Evolutionary conservation across 1,284 basidiomycete genomes (phyloP).

Genomic region (Ustilago loliicola): DNA sequence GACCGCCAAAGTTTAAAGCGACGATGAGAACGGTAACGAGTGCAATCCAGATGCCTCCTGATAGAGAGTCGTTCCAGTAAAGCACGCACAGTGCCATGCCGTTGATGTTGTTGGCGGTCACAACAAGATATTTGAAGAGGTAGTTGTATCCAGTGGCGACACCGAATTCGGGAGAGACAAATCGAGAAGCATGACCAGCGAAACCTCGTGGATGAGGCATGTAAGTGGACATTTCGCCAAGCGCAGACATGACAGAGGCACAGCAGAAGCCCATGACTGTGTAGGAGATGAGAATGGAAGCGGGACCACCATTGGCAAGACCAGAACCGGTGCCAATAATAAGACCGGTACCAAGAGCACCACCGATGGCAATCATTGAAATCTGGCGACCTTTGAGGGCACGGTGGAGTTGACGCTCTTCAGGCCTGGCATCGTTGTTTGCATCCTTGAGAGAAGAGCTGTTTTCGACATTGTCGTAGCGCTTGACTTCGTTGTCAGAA

Average conservation of each 20-base stretch:
- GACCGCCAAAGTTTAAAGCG: constrained; percentile 71
- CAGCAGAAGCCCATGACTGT: constrained; percentile 64
- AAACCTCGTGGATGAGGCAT: constrained; percentile 71
- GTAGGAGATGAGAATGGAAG: constrained; percentile 72
- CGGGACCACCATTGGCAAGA: constrained; percentile 72
- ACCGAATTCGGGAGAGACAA: constrained; percentile 72
- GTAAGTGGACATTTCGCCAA: constrained; percentile 72
- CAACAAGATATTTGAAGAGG: constrained; percentile 50
- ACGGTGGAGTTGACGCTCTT: constrained; percentile 57
- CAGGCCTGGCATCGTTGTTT: constrained; percentile 26
- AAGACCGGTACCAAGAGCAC: constrained; percentile 75
- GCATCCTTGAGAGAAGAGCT: constrained; percentile 19
- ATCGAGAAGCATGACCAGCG: constrained; percentile 71
- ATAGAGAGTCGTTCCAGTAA: constrained; percentile 53
- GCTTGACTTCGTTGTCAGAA: constrained; percentile 31
- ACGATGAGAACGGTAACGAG: constrained; percentile 53
- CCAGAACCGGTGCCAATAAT: constrained; percentile 77
- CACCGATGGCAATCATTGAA: constrained; percentile 75
- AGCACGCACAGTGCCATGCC: constrained; percentile 31
- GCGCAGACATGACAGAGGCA: constrained; percentile 59
- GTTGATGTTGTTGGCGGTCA: constrained; percentile 46
- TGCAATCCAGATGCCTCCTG: constrained; percentile 56
- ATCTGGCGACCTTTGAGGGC: constrained; percentile 75
- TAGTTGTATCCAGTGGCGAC: constrained; percentile 69
- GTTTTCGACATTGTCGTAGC: constrained; percentile 24